A percentile compares a stretch with the other conserved stretches of the same genome.
These are phyloP conservation scores for Colletotrichum falcatum DNA, from an alignment of 2,329 filamentous ascomycete genomes.

Conservation along the genomic window DNA sequence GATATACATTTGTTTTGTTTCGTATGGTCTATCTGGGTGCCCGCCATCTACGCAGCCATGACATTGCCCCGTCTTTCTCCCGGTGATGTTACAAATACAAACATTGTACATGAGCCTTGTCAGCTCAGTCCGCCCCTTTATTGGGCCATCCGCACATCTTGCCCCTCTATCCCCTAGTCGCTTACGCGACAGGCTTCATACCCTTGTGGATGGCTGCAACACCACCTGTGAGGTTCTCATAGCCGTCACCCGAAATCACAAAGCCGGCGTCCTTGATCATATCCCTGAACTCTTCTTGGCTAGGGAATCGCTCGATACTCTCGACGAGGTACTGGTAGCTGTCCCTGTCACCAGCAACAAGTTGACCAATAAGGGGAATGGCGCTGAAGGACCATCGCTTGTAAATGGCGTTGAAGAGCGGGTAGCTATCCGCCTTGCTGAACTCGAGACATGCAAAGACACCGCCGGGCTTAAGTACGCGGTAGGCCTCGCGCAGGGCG, in stretches of 20 bases:
- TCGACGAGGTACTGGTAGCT: conserved; percentile 99
- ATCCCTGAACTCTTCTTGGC: conserved; percentile 82
- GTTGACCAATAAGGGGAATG: conserved; percentile 93
- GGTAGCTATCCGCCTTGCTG: conserved; percentile 81
- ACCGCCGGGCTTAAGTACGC: conserved; percentile 92
- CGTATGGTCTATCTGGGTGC: conserved; percentile 17
- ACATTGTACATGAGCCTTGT: conserved; percentile 32
- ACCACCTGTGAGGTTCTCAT: conserved; percentile 90
- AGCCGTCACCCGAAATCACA: conserved; percentile 82
- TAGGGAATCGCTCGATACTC: conserved; percentile 94
- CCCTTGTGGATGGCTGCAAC: conserved; percentile 98
- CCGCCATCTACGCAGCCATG: conserved; percentile 13
- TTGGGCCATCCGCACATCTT: background rate
- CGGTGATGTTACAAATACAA: conserved; percentile 30
- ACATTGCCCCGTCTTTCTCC: background rate
- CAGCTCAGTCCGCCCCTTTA: background rate
- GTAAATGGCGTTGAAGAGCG: conserved; percentile 85
- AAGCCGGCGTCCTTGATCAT: conserved; percentile 92
- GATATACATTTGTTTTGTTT: conserved; percentile 18
- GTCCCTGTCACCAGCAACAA: conserved; percentile 93
- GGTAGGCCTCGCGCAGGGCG: conserved; percentile 84
- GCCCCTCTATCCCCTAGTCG: background rate
- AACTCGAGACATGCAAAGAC: conserved; percentile 98
- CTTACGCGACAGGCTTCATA: conserved; percentile 75
- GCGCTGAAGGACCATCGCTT: conserved; percentile 96